These are phyloP conservation scores for Trametes cinnabarina DNA, from an alignment of 768 basidiomycete genomes.

Conservation along the genomic window DNA sequence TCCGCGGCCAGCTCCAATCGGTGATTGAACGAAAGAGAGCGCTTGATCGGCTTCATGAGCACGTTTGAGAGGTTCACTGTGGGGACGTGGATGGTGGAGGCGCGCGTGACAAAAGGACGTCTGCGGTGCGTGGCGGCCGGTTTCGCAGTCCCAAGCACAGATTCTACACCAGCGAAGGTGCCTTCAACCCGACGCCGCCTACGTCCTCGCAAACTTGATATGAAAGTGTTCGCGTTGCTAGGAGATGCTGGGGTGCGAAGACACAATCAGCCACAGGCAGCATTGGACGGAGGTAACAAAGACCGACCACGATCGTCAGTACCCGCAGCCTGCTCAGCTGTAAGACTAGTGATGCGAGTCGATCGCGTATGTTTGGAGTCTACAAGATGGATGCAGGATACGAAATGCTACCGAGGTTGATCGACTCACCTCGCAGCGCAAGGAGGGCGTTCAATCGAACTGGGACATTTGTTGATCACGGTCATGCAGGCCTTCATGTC, in stretches of 20 bases:
- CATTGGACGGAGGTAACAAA: neutral
- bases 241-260: too few relatives aligned
- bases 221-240: too few relatives aligned
- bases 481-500: too few relatives aligned
- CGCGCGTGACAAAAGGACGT: neutral
- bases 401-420: too few relatives aligned
- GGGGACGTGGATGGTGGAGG: neutral
- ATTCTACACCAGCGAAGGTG: too few relatives aligned
- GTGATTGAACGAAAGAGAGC: neutral
- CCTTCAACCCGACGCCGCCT: too few relatives aligned
- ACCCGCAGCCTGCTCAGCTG: neutral
- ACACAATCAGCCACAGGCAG: too few relatives aligned
- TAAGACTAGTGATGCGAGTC: neutral
- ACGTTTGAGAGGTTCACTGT: too few relatives aligned
- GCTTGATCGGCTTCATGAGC: neutral
- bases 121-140: neutral
- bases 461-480: neutral
- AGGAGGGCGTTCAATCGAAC: too few relatives aligned
- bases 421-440: too few relatives aligned
- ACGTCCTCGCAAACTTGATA: too few relatives aligned
- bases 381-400: neutral
- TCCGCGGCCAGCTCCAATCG: neutral
- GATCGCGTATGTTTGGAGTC: neutral
- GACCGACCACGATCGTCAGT: neutral
- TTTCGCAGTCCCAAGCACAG: too few relatives aligned